Evolutionary conservation across 768 basidiomycete genomes (phyloP), one percentile per base, ranked within the genome.

Genomic region (Russula ochroleuca): DNA sequence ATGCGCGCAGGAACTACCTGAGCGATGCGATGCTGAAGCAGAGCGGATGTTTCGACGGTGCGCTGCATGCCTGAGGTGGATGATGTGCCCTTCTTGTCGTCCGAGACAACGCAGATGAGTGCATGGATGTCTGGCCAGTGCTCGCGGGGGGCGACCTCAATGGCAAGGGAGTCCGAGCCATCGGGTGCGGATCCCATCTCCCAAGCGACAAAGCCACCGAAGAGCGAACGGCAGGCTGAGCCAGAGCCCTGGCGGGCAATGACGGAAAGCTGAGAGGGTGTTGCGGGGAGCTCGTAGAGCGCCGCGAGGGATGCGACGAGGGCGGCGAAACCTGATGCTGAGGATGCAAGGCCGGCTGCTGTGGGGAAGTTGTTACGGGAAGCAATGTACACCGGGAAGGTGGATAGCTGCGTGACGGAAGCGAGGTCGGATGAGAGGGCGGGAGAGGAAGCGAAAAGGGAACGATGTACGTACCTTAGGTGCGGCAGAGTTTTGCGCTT

Each of bases 311-410:
- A 97, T 14, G 88, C 81, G 31, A 93, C 90, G 45, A 99, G 88
- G 0, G 97, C 97, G 5, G 97, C 96, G 70, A 98, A 95, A 17
- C 97, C 97, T 0, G 94, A 92, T 0, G 97, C 97, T 38, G 95
- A 98, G 1, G 95, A 98, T 1, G 97, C 97, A 50, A 99, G 86
- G 5, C 97, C 97, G 0, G 97, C 97, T 15, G 97, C 97, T 15
- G 97, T 99, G 35, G 97, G 97, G 81, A 99, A 98, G 79, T 98
- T 98, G 82, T 99, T 99, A 78, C 85, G 87, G 8, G 96, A 98
- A 61, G 85, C 85, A 70, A 99, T 94, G 78, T 94, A 94, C 5
- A 98, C 84, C 19, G 82, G 77, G 74, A 78, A 90, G 17, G 77
- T 68, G 0, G 94, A 90, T 41, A 95, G 75, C 87, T 91, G 69